These are phyloP conservation scores for Sordariomycetes sp. DNA, from an alignment of 2,329 filamentous ascomycete genomes.

Conservation along the genomic window DNA sequence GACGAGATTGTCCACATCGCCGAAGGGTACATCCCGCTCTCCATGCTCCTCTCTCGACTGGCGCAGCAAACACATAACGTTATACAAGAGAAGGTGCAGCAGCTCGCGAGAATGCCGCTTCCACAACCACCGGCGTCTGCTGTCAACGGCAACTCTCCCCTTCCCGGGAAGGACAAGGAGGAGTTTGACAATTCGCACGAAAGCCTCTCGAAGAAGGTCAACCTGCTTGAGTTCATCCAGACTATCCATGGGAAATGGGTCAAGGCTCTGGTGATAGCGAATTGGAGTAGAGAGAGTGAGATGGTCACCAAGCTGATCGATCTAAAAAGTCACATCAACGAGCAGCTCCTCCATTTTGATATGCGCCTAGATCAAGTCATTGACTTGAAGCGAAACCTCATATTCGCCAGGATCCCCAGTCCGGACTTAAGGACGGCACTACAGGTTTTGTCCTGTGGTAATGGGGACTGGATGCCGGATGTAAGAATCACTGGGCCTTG, in stretches of 20 bases:
- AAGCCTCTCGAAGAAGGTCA: conserved; percentile 64
- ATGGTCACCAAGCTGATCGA: conserved; percentile 83
- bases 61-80: conserved; percentile 75
- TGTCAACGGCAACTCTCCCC: conserved; percentile 34
- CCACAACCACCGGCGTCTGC: conserved; percentile 25
- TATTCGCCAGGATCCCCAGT: conserved; percentile 64
- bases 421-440: conserved; percentile 86
- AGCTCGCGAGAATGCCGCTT: conserved; percentile 56
- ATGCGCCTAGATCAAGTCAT: conserved; percentile 49
- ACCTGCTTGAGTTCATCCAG: conserved; percentile 65
- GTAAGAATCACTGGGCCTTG: conserved; percentile 26
- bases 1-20: conserved; percentile 59
- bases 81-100: conserved; percentile 54
- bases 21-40: conserved; percentile 62
- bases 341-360: conserved; percentile 47
- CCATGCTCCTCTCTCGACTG: conserved; percentile 61
- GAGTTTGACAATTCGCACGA: conserved; percentile 40
- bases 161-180: conserved; percentile 11
- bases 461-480: conserved; percentile 67
- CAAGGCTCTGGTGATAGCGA: conserved; percentile 78
- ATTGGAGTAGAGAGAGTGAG: conserved; percentile 73
- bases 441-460: conserved; percentile 68
- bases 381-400: conserved; percentile 60
- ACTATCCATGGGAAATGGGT: conserved; percentile 77
- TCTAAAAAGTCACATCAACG: conserved; percentile 60